Base-by-base conservation (phyloP, 805 yeast species). In the Diddensiella santjacobensis region DNA sequence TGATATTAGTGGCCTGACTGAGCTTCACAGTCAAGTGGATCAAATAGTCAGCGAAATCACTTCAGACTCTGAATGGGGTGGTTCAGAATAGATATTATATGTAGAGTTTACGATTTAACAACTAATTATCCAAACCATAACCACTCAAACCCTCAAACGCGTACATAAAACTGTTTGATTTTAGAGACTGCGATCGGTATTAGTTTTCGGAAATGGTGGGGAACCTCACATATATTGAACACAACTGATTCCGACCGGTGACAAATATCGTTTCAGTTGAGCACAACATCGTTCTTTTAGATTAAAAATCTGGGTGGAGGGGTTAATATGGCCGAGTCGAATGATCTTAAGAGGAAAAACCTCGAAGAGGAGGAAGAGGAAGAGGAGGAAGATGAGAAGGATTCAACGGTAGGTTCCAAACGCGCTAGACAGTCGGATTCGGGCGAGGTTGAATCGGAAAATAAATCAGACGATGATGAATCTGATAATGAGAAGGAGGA, bases 21-120 rank as follows among this genome's bases (percentile, higher is more conserved):
- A 79, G 41, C 80, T 91, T 1, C 96, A 88, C 55, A 67, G 75
- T 40, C 79, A 77, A 44, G 90, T 91, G 0, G 95, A 85, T 50
- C 69, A 52, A 75, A 69, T 75, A 37, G 71, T 61, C n/a, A 49
- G 73, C 13, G 68, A 56, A 42, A 36, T 17, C 8, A 17, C 18
- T 8, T 35, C 38, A 8, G 38, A 35, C 15, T 42, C 47, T 4
- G 51, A 48, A 13, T 48, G 51, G 51, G 47, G 40, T 17, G 47
- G 44, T n/a, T n/a, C n/a, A n/a, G n/a, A n/a, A n/a, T n/a, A n/a
- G n/a, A n/a, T n/a, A n/a, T n/a, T n/a, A n/a, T n/a, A n/a, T n/a
- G n/a, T n/a, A n/a, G n/a, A n/a, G n/a, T n/a, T n/a, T n/a, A n/a
- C n/a, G n/a, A n/a, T n/a, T n/a, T n/a, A n/a, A n/a, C n/a, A n/a